Base-by-base conservation (phyloP, 1,139 yeast species). In the Pichia sp. region DNA sequence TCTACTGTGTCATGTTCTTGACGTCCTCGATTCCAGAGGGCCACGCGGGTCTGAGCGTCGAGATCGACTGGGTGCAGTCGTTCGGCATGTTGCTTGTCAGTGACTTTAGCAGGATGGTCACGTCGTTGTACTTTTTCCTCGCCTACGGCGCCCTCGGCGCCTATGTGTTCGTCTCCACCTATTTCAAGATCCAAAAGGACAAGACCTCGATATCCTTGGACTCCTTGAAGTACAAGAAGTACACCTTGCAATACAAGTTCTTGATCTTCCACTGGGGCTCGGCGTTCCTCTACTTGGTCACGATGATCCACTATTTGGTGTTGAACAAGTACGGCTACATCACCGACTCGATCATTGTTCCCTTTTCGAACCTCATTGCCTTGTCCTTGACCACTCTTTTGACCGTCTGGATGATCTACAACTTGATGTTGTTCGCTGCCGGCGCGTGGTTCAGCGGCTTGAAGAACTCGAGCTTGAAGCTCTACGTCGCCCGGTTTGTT, bases 1-100 rank as follows among this genome's bases (percentile, higher is more conserved):
- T 65, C 40, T 67, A 67, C 45, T 67, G 70, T 54, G 50, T 62
- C 4, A 50, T 63, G 34, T 61, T 67, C 48, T 54, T 52, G 11
- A 56, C 64, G 10, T 50, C 57, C n/a, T 56, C 55, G 1, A 47
- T 63, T 16, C 58, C 64, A 4, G 62, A 58, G 7, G 32, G 26
- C n/a, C 2, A 30, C 8, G 52, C 53, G 1, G 48, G 48, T 8
- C 23, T 61, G 6, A 15, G 41, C 1, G 59, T 65, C 15, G 49
- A 50, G 23, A 62, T 67, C 15, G 66, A 62, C 45, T 68, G 71
- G 71, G 57, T 54, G 16, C 71, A 67, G 54, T 57, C 67, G 7
- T 67, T 59, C 55, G 71, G 71, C 34, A 51, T 57, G 42, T 57
- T 68, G 40, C 47, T 64, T n/a, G 61, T 62, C 5, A 58, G 61